These are phyloP conservation scores for Populus trichocarpa DNA, from an alignment of 441 rosid genomes.

Conservation along the genomic window DNA sequence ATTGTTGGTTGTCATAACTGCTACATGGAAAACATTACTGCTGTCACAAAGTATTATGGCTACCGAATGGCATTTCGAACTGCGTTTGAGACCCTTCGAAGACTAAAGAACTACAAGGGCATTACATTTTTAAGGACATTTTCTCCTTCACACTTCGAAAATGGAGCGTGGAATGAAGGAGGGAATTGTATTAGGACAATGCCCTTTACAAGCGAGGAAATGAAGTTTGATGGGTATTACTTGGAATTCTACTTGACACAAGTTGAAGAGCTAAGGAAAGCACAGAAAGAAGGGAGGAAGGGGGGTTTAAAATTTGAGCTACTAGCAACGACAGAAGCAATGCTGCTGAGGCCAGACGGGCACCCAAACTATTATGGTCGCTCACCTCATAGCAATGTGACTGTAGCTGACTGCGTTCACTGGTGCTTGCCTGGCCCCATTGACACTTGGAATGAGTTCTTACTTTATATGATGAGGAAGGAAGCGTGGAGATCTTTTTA, in stretches of 20 bases:
- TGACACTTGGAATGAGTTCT: constrained; percentile 81
- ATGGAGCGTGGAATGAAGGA: constrained; percentile 64
- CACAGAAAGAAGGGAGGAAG: constrained; percentile 39
- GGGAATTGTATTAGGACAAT: constrained; percentile 57
- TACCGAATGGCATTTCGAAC: constrained; percentile 64
- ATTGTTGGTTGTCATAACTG: constrained; percentile 63
- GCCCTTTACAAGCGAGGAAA: constrained; percentile 48
- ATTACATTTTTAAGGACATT: constrained; percentile 58
- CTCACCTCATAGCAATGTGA: constrained; percentile 33
- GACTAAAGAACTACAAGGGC: constrained; percentile 40
- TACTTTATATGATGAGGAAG: constrained; percentile 47
- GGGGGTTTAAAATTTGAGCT: constrained; percentile 43
- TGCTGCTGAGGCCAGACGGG: constrained; percentile 80
- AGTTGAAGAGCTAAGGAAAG: constrained; percentile 51
- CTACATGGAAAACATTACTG: constrained; percentile 34
- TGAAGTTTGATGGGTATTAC: constrained; percentile 37
- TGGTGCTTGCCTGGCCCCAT: constrained; percentile 93
- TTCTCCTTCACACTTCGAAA: constrained; percentile 66
- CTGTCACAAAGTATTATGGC: constrained; percentile 43
- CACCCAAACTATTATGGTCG: constrained; percentile 62
- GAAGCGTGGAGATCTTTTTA: constrained; percentile 13
- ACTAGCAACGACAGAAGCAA: constrained; percentile 55
- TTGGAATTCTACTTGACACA: constrained; percentile 55
- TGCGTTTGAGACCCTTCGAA: constrained; percentile 40
- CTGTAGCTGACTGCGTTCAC: constrained; percentile 69